These are phyloP conservation scores for Leishmania arabica DNA, from an alignment of 208 protist genomes.

Conservation along the genomic window DNA sequence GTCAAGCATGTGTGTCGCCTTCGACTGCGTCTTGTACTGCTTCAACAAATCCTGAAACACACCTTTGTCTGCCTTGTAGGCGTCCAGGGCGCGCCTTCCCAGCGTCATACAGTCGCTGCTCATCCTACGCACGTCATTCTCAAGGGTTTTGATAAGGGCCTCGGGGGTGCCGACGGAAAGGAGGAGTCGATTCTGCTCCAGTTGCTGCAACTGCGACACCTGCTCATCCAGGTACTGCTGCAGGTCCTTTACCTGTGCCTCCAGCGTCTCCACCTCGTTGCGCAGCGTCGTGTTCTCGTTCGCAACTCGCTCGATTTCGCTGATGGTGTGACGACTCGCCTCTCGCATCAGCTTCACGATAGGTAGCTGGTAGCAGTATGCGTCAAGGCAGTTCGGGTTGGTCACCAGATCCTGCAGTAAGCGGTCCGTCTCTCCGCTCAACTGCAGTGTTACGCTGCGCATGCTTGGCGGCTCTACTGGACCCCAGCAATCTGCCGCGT, in stretches of 20 bases:
- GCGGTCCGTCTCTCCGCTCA: slow-evolving; percentile 55
- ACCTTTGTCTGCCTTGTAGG: slow-evolving; percentile 42
- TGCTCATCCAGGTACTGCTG: slow-evolving; percentile 56
- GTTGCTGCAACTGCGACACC: slow-evolving; percentile 50
- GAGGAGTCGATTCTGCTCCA: slow-evolving; percentile 46
- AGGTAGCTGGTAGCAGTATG: slow-evolving; percentile 86
- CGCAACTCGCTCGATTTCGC: slow-evolving; percentile 62
- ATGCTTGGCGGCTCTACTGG: slow-evolving; percentile 69
- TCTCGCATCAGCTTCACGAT: slow-evolving; percentile 82
- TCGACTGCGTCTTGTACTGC: slow-evolving; percentile 56
- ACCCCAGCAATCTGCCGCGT: slow-evolving; percentile 69
- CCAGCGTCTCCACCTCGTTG: slow-evolving; percentile 46
- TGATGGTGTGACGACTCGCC: slow-evolving; percentile 48
- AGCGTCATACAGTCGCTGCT: slow-evolving; percentile 36
- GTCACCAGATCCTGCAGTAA: slow-evolving; percentile 66
- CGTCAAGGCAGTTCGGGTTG: slow-evolving; percentile 84
- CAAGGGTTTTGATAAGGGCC: slow-evolving; percentile 68
- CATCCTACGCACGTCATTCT: slow-evolving; percentile 55
- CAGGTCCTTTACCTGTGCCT: slow-evolving; percentile 47
- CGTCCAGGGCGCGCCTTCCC: slow-evolving; percentile 40
- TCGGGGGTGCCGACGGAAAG: slow-evolving; percentile 60
- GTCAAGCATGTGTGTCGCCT: slow-evolving; percentile 70
- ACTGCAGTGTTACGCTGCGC: slow-evolving; percentile 38
- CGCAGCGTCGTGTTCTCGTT: slow-evolving; percentile 58
- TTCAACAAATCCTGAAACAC: slow-evolving; percentile 59